Percentiles rank a stretch among this genome's conserved stretches.
phyloP scores from a whole-genome alignment of 805 yeast genomes.

The Sugiyamaella floridensis region DNA sequence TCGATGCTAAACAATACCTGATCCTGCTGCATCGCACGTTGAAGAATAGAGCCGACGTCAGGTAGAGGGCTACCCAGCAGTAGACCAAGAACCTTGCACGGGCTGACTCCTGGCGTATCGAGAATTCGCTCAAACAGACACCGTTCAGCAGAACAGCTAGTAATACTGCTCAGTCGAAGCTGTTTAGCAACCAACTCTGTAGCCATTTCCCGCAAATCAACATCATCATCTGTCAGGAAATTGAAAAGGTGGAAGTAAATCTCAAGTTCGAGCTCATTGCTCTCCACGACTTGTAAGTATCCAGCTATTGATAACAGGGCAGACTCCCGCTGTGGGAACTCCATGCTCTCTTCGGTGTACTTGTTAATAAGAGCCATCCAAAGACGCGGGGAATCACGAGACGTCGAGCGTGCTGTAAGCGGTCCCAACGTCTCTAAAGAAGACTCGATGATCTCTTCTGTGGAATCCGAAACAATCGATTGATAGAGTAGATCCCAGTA shows the following conservation, averaged over 20 bases:
- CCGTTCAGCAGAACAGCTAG: slow-evolving; percentile 33
- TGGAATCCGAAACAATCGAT: slow-evolving; percentile 28
- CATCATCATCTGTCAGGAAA: slow-evolving; percentile 55
- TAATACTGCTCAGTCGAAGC: slow-evolving; percentile 23
- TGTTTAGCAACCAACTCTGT: slow-evolving; percentile 36
- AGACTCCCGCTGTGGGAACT: slow-evolving; percentile 41
- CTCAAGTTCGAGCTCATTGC: background rate
- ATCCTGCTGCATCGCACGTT: slow-evolving; percentile 23
- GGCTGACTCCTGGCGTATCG: background rate
- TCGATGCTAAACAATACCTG: slow-evolving; percentile 57
- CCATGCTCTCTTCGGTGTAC: slow-evolving; percentile 38
- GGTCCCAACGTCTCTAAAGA: slow-evolving; percentile 49
- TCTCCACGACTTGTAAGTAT: slow-evolving; percentile 20
- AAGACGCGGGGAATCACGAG: slow-evolving; percentile 14
- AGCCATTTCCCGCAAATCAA: slow-evolving; percentile 45
- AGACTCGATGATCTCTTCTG: slow-evolving; percentile 43
- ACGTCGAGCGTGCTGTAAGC: slow-evolving; percentile 26
- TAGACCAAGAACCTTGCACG: background rate
- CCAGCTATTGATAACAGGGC: slow-evolving; percentile 40
- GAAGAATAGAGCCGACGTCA: slow-evolving; percentile 1
- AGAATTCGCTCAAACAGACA: slow-evolving; percentile 8
- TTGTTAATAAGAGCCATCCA: slow-evolving; percentile 29
- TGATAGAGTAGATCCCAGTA: slow-evolving; percentile 29
- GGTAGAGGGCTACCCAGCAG: background rate
- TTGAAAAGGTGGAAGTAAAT: slow-evolving; percentile 15